These are phyloP conservation scores for Tetrapisispora taiwanensis DNA, from an alignment of 805 yeast species.

Conservation along the genomic window DNA sequence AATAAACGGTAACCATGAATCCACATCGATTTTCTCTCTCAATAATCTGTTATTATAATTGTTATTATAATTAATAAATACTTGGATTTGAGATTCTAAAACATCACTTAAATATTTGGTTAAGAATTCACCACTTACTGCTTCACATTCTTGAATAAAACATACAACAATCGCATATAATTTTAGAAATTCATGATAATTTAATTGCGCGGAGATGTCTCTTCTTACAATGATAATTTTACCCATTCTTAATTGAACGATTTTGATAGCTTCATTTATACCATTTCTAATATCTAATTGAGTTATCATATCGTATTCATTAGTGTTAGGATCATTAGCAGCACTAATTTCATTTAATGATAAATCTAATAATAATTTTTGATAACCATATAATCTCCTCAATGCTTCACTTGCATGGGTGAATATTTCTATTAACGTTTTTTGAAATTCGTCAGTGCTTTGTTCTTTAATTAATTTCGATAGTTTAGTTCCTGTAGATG, in stretches of 20 bases:
- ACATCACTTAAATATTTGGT: constrained; percentile 56
- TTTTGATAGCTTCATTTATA: constrained; percentile 56
- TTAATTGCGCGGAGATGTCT: constrained; percentile 51
- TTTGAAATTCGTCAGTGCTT: constrained; percentile 66
- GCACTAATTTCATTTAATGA: constrained; percentile 39
- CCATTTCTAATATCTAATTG: constrained; percentile 58
- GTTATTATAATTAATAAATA: constrained; percentile 49
- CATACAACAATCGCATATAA: constrained; percentile 56
- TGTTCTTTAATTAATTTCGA: constrained; percentile 48
- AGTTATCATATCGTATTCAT: constrained; percentile 34
- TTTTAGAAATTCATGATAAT: constrained; percentile 52
- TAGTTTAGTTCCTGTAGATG: constrained; percentile 32
- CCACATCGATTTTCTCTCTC: constrained; percentile 46
- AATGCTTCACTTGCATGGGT: constrained; percentile 61
- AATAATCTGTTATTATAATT: constrained; percentile 39
- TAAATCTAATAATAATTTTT: constrained; percentile 64
- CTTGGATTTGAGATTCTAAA: constrained; percentile 54
- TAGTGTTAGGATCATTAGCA: constrained; percentile 19
- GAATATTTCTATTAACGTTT: constrained; percentile 52
- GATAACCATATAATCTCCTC: constrained; percentile 65
- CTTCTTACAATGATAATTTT: constrained; percentile 69
- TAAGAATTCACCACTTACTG: constrained; percentile 56
- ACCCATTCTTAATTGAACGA: constrained; percentile 66
- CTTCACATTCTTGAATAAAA: constrained; percentile 76
- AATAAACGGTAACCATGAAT: constrained; percentile 72